Evolutionary conservation across 306 rosid species (phyloP), one percentile per base, ranked within the genome.

Genomic region (Cucumis hystrix): DNA sequence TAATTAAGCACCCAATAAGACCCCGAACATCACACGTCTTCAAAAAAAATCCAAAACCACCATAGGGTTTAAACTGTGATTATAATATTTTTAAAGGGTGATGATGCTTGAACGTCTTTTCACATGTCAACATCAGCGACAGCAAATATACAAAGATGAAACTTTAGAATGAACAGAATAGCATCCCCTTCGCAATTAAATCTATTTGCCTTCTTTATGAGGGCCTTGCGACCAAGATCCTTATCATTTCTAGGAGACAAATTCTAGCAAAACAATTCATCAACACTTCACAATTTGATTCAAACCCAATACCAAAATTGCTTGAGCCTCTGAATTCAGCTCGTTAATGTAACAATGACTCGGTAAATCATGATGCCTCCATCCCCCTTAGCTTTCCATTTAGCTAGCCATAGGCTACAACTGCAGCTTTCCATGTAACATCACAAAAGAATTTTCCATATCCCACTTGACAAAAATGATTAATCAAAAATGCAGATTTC

Each of bases 281-380:
- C 23, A 73, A 51, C 25, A 40, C 20, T 25, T 17, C 62, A 17
- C 62, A 17, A 51, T 52, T 18, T 6, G 25, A 47, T 49, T 16
- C 60, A 49, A 49, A 70, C 76, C 76, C 76, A 25, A 71, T 49
- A 25, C 43, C 76, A 71, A 71, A 71, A 71, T 71, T 71, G 59
- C 21, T 71, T 10, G 77, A 73, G 77, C 77, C 77, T 73, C 18
- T 0, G 18, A 73, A 73, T 52, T 10, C 62, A 73, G 63, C 77
- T 5, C 62, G 28, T 17, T 30, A 17, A 8, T 47, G 11, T 8
- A 51, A 51, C 76, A 71, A 71, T 28, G 15, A 23, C 47, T 54
- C 16, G 2, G 47, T 52, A 73, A 73, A 15, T 9, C 45, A 73
- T 10, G 45, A 52, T 23, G 61, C 1, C 23, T 25, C 10, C 23